phyloP scores from a whole-genome alignment of 202 grass and related monocot species.

The Musa balbisiana region DNA sequence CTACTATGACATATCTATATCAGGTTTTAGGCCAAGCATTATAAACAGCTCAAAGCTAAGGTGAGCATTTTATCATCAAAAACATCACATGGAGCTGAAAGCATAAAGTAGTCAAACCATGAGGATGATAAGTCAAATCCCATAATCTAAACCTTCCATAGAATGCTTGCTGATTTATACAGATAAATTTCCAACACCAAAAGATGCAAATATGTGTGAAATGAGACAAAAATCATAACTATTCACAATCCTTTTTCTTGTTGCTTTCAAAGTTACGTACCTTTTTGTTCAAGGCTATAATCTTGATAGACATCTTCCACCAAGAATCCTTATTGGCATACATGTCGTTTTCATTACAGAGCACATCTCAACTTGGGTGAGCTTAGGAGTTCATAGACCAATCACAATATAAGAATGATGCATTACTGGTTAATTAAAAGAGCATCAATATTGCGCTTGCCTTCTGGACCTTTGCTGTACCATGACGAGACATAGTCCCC shows the following conservation, averaged over 20 bases:
- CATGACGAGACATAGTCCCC: constrained; percentile 86
- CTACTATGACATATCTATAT: too few species aligned
- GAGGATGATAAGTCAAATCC: too few species aligned
- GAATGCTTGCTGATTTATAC: too few species aligned
- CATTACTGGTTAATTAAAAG: constrained; percentile 39
- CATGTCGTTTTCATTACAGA: background rate
- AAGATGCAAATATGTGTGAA: too few species aligned
- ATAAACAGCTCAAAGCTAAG: too few species aligned
- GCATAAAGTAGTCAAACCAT: too few species aligned
- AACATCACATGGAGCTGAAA: too few species aligned
- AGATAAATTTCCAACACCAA: too few species aligned
- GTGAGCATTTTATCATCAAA: too few species aligned
- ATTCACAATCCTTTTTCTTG: background rate
- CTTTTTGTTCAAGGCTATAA: background rate
- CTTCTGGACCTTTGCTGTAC: constrained; percentile 86
- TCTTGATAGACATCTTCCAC: background rate
- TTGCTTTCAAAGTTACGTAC: background rate
- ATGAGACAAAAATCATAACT: too few species aligned
- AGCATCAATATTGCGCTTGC: constrained; percentile 79
- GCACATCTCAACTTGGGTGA: background rate
- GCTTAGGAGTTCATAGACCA: background rate
- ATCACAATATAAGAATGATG: background rate
- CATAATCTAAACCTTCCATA: too few species aligned
- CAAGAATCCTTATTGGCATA: background rate
- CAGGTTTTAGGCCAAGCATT: too few species aligned